Evolutionary conservation across 1,139 yeast species (phyloP), one percentile per base, ranked within the genome.

Genomic region (Zygoascus hellenicus): DNA sequence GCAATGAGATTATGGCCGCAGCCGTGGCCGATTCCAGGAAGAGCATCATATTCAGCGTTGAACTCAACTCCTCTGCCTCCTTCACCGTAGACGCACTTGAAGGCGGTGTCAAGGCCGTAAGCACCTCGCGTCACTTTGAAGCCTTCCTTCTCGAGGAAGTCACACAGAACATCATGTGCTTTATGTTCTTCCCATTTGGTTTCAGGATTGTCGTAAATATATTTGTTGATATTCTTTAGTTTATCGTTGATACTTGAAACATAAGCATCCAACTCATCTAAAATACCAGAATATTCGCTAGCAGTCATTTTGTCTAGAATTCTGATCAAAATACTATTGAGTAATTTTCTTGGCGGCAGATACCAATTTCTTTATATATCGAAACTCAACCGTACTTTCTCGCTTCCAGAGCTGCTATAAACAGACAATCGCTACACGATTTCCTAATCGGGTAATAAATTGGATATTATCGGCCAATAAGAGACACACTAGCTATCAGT

Each of bases 1-100:
- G 62, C 59, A 32, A 57, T 60, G 39, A 60, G 52, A 44, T 60
- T 60, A 43, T 60, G 64, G 15, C 64, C 64, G 46, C 64, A 60
- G 9, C 60, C 63, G 51, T 60, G 64, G 6, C 63, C 63, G 39
- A 57, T 54, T 10, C 45, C 54, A 9, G 64, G 64, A 16, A 60
- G 44, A 2, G 64, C 63, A 46, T 60, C 64, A 28, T 41, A 46
- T 29, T 48, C 50, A 28, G 47, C 44, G 37, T 46, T 48, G 42
- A 48, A 35, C 30, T 40, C 42, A 14, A 46, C 30, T 22, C 41
- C 22, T 35, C 43, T 5, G 2, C 50, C 50, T 2, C 49, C 50
- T 16, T 32, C 13, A 5, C 49, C 50, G 35, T 32, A 41, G 5
- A 31, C 22, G 7, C 37, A 45, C 30, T 48, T 48, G 37, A 48